Conservation (phyloP, 108 stramenopile genomes). For the Skeletonema costatum region DNA sequence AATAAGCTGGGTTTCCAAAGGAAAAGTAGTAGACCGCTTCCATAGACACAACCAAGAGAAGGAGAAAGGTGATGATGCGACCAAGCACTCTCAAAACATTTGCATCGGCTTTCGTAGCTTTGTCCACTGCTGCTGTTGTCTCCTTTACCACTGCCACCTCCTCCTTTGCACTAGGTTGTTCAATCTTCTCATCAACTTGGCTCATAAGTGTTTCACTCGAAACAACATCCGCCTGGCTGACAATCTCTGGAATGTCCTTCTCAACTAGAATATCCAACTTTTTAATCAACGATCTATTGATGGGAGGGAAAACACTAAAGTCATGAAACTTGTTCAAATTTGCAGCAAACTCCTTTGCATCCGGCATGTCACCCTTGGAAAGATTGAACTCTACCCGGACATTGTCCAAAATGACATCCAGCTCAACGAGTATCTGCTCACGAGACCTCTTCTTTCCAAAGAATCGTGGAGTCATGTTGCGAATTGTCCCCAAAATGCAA, state of each 20-base stretch:
- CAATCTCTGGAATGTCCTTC: conserved; percentile 46
- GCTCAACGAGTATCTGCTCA: conserved; percentile 39
- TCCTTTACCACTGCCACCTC: background rate
- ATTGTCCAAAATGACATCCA: conserved; percentile 63
- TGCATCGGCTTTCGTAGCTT: background rate
- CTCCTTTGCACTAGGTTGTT: background rate
- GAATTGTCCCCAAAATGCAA: conserved; percentile 52
- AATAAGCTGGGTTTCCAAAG: background rate
- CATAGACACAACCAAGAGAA: background rate
- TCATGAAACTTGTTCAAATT: conserved; percentile 40
- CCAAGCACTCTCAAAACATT: background rate
- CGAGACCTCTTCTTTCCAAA: conserved; percentile 60
- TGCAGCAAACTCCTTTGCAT: conserved; percentile 49
- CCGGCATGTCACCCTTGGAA: conserved; percentile 68
- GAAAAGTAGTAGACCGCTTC: background rate
- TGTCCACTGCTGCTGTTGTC: background rate
- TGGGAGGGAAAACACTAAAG: conserved; percentile 46
- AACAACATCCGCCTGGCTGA: conserved; percentile 35
- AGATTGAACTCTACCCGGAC: conserved; percentile 57
- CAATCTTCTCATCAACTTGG: background rate
- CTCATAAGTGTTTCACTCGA: conserved; percentile 3
- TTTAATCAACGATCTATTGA: conserved; percentile 30
- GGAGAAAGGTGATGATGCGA: background rate
- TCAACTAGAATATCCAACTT: conserved; percentile 34
- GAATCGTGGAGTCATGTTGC: conserved; percentile 53